These are phyloP conservation scores for Termitomyces sp. DNA, from an alignment of 768 basidiomycete genomes.

Conservation along the genomic window DNA sequence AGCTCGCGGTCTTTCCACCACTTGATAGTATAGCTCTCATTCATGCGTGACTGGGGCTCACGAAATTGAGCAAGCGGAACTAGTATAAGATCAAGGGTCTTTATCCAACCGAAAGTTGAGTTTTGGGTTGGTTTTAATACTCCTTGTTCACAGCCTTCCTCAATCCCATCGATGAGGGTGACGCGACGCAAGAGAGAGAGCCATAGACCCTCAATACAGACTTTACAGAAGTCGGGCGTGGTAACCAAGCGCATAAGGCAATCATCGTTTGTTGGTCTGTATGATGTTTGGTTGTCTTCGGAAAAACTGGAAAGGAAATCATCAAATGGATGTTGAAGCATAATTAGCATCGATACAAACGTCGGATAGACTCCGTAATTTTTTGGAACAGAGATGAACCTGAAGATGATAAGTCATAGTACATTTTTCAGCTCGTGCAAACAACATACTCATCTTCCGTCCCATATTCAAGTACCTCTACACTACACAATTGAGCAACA, in stretches of 20 bases:
- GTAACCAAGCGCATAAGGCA: conserved; percentile 78
- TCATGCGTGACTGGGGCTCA: conserved; percentile 19
- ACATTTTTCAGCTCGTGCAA: background rate
- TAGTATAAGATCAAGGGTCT: conserved; percentile 41
- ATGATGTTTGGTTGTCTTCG: conserved; percentile 56
- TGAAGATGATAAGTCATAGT: conserved; percentile 18
- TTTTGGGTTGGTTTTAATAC: background rate
- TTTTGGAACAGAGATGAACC: conserved; percentile 54
- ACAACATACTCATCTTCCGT: conserved; percentile 34
- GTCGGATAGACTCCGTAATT: conserved; percentile 72
- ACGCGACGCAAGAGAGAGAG: conserved; percentile 53
- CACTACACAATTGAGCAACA: conserved; percentile 69
- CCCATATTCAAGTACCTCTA: conserved; percentile 72
- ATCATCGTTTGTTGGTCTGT: conserved; percentile 79
- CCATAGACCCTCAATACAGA: conserved; percentile 75
- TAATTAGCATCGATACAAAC: conserved; percentile 31
- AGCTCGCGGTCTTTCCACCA: conserved; percentile 48
- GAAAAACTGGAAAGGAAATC: conserved; percentile 46
- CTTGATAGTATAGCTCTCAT: conserved; percentile 49
- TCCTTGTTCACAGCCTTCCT: conserved; percentile 30
- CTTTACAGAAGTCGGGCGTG: conserved; percentile 67
- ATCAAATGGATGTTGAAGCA: background rate
- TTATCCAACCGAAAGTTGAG: conserved; percentile 15
- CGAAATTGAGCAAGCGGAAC: conserved; percentile 59
- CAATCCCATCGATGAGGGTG: conserved; percentile 54